Evolutionary conservation across 306 rosid genomes (phyloP).

Genomic region (Cotoneaster glaucophyllus): DNA sequence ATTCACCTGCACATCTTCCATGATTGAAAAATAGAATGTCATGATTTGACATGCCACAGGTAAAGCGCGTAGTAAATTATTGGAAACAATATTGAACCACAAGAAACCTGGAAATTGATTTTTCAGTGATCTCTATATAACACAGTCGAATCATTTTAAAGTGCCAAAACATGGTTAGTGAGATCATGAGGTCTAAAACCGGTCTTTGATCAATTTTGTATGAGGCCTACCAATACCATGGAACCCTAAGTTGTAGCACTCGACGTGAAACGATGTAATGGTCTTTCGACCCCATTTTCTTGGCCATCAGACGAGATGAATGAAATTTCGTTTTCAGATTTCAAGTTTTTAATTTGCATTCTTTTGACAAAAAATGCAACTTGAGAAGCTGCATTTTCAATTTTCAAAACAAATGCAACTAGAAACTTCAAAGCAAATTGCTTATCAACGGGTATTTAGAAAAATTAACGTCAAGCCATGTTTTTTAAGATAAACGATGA

Average conservation of each 20-base stretch:
- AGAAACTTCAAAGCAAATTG: neutral
- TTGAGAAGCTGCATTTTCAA: no score
- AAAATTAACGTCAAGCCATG: no score
- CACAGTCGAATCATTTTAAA: neutral
- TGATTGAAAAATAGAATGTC: conserved; percentile 26
- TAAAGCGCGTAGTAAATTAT: conserved; percentile 20
- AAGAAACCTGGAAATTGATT: conserved; percentile 4
- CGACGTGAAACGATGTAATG: neutral
- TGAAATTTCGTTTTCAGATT: no score
- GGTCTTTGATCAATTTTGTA: neutral
- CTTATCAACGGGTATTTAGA: no score
- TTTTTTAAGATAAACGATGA: no score
- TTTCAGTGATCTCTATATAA: neutral
- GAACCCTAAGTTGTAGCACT: neutral
- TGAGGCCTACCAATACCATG: neutral
- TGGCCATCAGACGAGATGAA: no score
- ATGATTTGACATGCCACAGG: conserved; percentile 26
- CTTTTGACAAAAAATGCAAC: no score
- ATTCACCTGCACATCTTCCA: conserved; percentile 2
- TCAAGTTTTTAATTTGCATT: no score
- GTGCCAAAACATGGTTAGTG: conserved; percentile 3
- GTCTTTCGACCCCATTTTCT: no score
- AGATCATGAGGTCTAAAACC: neutral
- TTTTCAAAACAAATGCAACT: no score
- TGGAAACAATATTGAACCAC: conserved; percentile 9